Evolutionary conservation across 2,329 filamentous ascomycete species (phyloP).

Genomic region (Microsporum audouinii): DNA sequence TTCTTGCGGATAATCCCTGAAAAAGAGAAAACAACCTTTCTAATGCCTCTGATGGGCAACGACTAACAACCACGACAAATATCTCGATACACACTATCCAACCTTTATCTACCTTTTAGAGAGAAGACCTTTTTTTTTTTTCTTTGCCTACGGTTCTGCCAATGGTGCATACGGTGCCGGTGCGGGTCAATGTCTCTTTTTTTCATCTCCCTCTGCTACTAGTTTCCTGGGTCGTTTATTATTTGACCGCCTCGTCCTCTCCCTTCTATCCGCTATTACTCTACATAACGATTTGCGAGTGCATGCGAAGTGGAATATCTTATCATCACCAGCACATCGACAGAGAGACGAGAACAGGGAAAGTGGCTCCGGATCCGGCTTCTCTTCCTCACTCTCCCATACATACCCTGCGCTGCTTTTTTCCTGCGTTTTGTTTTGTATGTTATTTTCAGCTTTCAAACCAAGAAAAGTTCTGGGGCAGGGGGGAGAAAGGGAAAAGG

Average conservation of each 20-base stretch:
- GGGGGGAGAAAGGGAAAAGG: not conserved
- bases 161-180: not conserved
- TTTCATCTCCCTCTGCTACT: not conserved
- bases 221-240: not conserved
- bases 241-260: not conserved
- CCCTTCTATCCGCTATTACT: not conserved
- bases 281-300: not conserved
- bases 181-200: not conserved
- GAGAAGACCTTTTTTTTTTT: not conserved
- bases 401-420: not conserved
- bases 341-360: not conserved
- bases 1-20: not conserved
- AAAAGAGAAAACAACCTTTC: not conserved
- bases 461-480: not conserved
- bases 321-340: not conserved
- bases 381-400: not conserved
- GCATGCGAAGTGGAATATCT: not conserved
- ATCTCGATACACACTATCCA: not conserved
- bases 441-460: not conserved
- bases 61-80: not conserved
- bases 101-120: not conserved
- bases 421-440: not conserved
- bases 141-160: not conserved
- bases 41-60: conserved; percentile 1
- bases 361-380: not conserved